Evolutionary conservation across 1,284 basidiomycete species (phyloP), one percentile per base, ranked within the genome.

Genomic region (Trichosporon coremiiforme): DNA sequence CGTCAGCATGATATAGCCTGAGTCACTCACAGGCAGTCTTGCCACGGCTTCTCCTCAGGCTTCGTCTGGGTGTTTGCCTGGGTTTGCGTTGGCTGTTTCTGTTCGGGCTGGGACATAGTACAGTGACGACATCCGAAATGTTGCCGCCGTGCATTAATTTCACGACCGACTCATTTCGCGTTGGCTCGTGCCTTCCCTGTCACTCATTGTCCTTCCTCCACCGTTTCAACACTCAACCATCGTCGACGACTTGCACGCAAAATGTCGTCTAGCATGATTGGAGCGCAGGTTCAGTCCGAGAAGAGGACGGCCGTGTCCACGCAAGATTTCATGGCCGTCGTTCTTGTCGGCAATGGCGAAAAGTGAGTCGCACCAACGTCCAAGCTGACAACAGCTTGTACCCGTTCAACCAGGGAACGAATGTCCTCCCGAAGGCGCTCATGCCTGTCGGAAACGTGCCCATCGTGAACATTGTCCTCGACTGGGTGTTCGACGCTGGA

Each of bases 401-500:
- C 68, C 83, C 83, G 3, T 79, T 83, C 70, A 84, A 80, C 69
- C 75, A 82, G 66, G 76, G 79, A 31, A 81, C 76, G 68, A 78
- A 80, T 71, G 79, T 77, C 45, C 68, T 81, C 15, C 79, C 82
- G 45, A 97, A 97, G 80, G 91, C 93, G 5, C 84, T 97, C 9
- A 85, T 97, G 36, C 92, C 94, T 2, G 88, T 97, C 47, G 93
- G 89, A 33, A 95, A 96, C 78, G 91, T 87, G 74, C 92, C 93
- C 0, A 89, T 97, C 85, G 86, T 97, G 72, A 92, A 94, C 79
- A 91, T 92, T 76, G 87, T 89, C 7, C 86, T 98, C 22, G 86
- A 89, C 35, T 95, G 94, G 93, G 84, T 97, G 31, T 92, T 96
- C 75, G 88, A 91, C 62, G 90, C 93, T 20, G 92, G 93, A 12